These are phyloP conservation scores for Marasmius fiardii DNA, from an alignment of 1,284 basidiomycete genomes.

Conservation along the genomic window DNA sequence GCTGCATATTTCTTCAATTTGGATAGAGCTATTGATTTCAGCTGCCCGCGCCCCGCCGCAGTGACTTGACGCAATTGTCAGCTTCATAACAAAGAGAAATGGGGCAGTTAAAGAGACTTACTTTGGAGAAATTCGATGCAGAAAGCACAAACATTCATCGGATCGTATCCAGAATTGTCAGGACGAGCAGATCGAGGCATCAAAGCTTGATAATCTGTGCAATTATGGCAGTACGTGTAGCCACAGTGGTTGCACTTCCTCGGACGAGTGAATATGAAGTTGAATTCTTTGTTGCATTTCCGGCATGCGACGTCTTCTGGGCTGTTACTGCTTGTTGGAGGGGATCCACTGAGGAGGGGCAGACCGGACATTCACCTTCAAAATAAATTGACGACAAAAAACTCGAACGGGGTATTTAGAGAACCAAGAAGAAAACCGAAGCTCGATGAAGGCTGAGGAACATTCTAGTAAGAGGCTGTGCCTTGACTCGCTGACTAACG, in stretches of 20 bases:
- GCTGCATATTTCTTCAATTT: slow-evolving; percentile 66
- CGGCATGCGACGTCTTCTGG: slow-evolving; percentile 50
- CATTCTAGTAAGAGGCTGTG: background rate
- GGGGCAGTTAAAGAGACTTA: slow-evolving; percentile 32
- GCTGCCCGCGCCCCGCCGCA: slow-evolving; percentile 51
- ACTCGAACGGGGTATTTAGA: background rate
- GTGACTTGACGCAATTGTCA: slow-evolving; percentile 47
- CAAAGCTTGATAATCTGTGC: slow-evolving; percentile 70
- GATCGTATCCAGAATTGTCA: slow-evolving; percentile 53
- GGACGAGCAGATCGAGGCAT: slow-evolving; percentile 52
- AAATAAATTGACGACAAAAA: background rate
- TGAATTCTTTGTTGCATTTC: slow-evolving; percentile 76
- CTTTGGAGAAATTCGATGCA: slow-evolving; percentile 69
- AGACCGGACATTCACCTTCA: slow-evolving; percentile 36
- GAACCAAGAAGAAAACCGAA: no score
- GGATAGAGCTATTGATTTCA: slow-evolving; percentile 51
- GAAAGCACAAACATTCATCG: slow-evolving; percentile 61
- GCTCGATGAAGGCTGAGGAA: no score
- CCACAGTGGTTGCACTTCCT: slow-evolving; percentile 75
- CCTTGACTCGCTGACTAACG: background rate
- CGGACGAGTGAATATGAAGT: slow-evolving; percentile 58
- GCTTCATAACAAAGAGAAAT: slow-evolving; percentile 3
- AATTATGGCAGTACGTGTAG: slow-evolving; percentile 66
- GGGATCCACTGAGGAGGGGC: slow-evolving; percentile 68
- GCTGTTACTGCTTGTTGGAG: slow-evolving; percentile 37